These are phyloP conservation scores for Agarophyton chilense DNA, from an alignment of 23 red algal genomes.

Conservation along the genomic window DNA sequence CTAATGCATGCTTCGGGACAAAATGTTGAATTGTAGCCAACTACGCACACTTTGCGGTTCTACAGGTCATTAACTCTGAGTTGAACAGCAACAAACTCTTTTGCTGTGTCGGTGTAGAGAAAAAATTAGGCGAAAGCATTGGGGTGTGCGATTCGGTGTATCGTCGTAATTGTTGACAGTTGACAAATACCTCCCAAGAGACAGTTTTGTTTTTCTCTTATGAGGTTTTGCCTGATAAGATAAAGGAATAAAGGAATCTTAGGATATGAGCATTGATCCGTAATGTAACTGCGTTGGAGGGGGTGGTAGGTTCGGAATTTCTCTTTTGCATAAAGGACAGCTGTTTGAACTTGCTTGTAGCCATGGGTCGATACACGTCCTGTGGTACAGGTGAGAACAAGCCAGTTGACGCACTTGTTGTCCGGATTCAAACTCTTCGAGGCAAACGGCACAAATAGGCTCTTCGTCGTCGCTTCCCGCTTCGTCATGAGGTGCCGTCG, in stretches of 20 bases:
- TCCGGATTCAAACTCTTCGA: conserved; percentile 85
- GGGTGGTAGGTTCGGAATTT: conserved; percentile 77
- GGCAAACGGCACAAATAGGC: conserved; percentile 74
- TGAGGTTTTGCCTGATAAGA: not conserved
- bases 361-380: conserved; percentile 98
- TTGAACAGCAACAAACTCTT: not conserved
- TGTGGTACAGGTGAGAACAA: conserved; percentile 92
- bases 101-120: not conserved
- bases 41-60: not conserved
- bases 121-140: not conserved
- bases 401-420: conserved; percentile 82
- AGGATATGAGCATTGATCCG: conserved; percentile 57
- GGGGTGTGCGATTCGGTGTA: not conserved
- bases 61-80: not conserved
- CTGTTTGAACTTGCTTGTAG: conserved; percentile 74
- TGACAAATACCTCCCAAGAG: not conserved
- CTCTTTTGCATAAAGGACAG: conserved; percentile 95
- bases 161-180: not conserved
- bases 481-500: conserved; percentile 16
- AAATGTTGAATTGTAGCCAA: not conserved
- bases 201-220: not conserved
- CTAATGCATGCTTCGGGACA: no score
- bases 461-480: conserved; percentile 66
- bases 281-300: conserved; percentile 69
- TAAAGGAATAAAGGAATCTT: not conserved